Evolutionary conservation across 2,329 filamentous ascomycete species (phyloP).

Genomic region (Fusarium musae): DNA sequence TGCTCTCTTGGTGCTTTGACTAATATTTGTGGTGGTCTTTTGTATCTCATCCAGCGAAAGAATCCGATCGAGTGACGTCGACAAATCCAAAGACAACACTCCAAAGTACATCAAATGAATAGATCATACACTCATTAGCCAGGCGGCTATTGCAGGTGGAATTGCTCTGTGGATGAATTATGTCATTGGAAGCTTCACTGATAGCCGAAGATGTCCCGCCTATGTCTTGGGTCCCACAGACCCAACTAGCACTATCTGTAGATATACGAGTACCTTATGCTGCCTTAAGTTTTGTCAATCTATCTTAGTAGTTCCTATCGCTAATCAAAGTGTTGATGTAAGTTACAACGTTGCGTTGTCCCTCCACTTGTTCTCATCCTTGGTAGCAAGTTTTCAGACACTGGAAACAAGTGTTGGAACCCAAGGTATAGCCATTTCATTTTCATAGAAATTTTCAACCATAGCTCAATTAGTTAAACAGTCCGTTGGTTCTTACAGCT

Average conservation of each 20-base stretch:
- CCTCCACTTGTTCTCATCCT: background rate
- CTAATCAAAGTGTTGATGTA: no score
- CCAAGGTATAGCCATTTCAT: no score
- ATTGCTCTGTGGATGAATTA: slow-evolving; percentile 24
- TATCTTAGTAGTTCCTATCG: background rate
- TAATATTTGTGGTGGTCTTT: background rate
- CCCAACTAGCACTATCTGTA: background rate
- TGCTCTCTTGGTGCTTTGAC: background rate
- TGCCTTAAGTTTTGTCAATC: background rate
- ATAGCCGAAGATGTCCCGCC: slow-evolving; percentile 29
- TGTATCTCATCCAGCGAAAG: background rate
- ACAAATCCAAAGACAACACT: background rate
- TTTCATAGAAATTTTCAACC: no score
- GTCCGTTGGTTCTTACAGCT: no score
- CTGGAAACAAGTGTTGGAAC: rapidly evolving
- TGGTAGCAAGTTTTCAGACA: no score
- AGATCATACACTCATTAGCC: slow-evolving; percentile 12
- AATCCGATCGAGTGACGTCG: background rate
- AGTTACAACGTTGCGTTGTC: no score
- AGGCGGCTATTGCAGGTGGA: slow-evolving; percentile 8
- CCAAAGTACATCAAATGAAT: slow-evolving; percentile 3
- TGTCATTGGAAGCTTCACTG: slow-evolving; percentile 15
- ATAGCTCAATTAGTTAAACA: no score
- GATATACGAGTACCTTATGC: no score
- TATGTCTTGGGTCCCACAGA: background rate